These are phyloP conservation scores for Epichloe sibirici DNA, from an alignment of 2,329 filamentous ascomycete species.

Conservation along the genomic window DNA sequence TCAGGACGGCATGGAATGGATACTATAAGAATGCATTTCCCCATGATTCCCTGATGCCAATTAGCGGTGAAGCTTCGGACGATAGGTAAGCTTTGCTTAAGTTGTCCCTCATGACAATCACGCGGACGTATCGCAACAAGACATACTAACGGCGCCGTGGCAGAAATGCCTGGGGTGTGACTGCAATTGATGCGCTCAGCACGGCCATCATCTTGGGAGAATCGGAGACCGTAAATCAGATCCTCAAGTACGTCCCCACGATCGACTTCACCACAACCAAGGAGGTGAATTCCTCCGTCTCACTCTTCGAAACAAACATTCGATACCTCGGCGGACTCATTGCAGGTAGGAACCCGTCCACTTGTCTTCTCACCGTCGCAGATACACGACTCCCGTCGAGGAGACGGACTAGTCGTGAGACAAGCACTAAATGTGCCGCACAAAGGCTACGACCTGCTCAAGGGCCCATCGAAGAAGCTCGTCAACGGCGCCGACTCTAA, in stretches of 20 bases:
- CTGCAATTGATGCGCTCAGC: slow-evolving; percentile 66
- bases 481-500: slow-evolving; percentile 22
- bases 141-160: neutral
- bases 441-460: slow-evolving; percentile 57
- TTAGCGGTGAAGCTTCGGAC: slow-evolving; percentile 51
- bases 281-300: slow-evolving; percentile 38
- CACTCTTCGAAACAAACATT: slow-evolving; percentile 83
- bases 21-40: slow-evolving; percentile 65
- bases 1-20: slow-evolving; percentile 57
- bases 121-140: no score
- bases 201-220: slow-evolving; percentile 71
- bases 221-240: slow-evolving; percentile 53
- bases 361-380: neutral
- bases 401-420: neutral
- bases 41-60: slow-evolving; percentile 60
- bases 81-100: slow-evolving; percentile 43
- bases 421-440: no score
- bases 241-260: slow-evolving; percentile 55
- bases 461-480: slow-evolving; percentile 46
- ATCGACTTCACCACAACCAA: slow-evolving; percentile 57
- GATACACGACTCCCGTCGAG: no score
- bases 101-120: neutral
- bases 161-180: slow-evolving; percentile 77
- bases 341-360: slow-evolving; percentile 36
- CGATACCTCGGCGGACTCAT: slow-evolving; percentile 74